Percentiles rank a stretch among this genome's conserved stretches.
Evolutionary conservation across 768 basidiomycete genomes (phyloP).

Genomic region (Suillus alpinus): DNA sequence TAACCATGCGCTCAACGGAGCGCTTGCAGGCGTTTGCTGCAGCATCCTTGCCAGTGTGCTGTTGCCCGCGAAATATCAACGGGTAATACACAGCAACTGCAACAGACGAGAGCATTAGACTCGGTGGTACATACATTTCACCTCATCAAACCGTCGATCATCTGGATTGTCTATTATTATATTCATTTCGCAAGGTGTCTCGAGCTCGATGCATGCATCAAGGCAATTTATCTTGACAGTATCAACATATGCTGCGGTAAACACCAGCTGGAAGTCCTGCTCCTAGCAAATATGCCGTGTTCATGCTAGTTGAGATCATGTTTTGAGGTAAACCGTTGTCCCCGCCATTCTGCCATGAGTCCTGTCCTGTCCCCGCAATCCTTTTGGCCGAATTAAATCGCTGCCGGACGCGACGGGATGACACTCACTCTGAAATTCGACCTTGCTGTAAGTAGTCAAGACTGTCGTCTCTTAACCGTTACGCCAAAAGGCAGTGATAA

Average conservation of each 20-base stretch:
- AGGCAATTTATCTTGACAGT: not conserved
- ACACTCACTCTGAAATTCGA: not conserved
- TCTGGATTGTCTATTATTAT: not conserved
- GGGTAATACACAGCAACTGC: not conserved
- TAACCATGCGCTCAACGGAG: not conserved
- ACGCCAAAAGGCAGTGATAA: too few relatives aligned
- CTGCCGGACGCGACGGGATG: not conserved
- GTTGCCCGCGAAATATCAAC: not conserved
- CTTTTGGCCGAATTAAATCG: not conserved
- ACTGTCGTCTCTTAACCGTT: too few relatives aligned
- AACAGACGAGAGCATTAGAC: not conserved
- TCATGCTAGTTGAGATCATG: too few relatives aligned
- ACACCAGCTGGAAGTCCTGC: not conserved
- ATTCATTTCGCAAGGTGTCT: not conserved
- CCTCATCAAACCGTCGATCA: not conserved
- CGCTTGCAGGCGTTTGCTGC: not conserved
- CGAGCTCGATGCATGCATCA: not conserved
- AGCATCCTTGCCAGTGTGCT: not conserved
- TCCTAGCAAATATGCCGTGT: too few relatives aligned
- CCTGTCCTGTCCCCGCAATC: not conserved
- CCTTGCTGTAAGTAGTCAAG: too few relatives aligned
- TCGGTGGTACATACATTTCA: not conserved
- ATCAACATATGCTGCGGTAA: not conserved
- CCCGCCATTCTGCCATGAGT: not conserved
- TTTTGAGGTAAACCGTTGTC: too few relatives aligned